Conservation (phyloP, 2,329 filamentous ascomycete genomes). For the Cephalotrichum gorgonifer region DNA sequence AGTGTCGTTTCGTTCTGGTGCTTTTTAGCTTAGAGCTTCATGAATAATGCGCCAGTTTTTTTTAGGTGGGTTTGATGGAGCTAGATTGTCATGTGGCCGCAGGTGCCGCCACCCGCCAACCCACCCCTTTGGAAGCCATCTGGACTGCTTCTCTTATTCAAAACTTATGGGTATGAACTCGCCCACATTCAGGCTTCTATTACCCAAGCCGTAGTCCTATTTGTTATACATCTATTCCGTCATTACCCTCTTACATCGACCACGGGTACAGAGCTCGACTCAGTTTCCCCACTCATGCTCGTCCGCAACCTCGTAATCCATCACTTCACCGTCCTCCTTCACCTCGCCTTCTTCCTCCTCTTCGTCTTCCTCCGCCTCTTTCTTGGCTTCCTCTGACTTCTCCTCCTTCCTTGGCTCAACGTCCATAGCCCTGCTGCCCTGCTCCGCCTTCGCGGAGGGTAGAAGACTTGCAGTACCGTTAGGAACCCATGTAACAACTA, state of each 20-base stretch:
- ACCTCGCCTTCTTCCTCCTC: slow-evolving; percentile 9
- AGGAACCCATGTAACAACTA: slow-evolving; percentile 57
- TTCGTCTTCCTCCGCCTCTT: slow-evolving; percentile 12
- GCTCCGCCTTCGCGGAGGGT: slow-evolving; percentile 7
- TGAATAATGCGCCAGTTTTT: too few species aligned
- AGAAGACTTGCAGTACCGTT: slow-evolving; percentile 17
- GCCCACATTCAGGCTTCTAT: too few species aligned
- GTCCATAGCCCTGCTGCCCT: not conserved
- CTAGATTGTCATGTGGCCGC: too few species aligned
- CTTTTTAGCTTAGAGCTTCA: too few species aligned
- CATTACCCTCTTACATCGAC: not conserved
- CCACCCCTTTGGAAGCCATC: too few species aligned
- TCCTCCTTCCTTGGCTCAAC: not conserved
- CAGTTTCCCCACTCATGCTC: slow-evolving; percentile 32
- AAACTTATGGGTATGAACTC: too few species aligned
- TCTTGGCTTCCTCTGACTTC: slow-evolving; percentile 1
- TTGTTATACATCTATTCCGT: not conserved
- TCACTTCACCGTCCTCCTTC: slow-evolving; percentile 20
- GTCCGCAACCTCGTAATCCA: slow-evolving; percentile 45
- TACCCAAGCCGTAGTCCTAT: too few species aligned
- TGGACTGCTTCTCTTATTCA: too few species aligned
- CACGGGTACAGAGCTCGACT: not conserved
- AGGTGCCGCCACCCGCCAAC: too few species aligned
- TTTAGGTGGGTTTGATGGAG: too few species aligned
- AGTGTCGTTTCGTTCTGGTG: too few species aligned